Evolutionary conservation across 108 stramenopile genomes (phyloP).

Genomic region (Nannochloropsis salina): DNA sequence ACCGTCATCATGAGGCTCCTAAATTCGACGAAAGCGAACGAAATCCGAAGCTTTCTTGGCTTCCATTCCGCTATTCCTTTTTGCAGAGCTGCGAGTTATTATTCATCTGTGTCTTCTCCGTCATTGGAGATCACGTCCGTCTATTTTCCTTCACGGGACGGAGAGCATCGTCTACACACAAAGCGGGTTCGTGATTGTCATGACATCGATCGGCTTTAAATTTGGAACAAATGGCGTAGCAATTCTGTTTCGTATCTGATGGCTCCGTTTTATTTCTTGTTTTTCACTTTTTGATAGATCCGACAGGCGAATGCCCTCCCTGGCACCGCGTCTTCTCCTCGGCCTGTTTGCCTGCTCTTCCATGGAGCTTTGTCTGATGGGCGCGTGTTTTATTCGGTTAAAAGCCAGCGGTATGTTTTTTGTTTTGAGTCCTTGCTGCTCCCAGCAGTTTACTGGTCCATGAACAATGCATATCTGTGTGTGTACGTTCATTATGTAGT

Average conservation of each 20-base stretch:
- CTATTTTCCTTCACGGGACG: neutral
- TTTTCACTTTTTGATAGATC: neutral
- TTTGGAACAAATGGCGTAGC: neutral
- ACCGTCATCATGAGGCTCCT: no score
- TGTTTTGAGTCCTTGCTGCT: neutral
- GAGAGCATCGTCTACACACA: neutral
- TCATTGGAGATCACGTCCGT: neutral
- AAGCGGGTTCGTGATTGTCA: neutral
- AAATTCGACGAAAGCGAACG: no score
- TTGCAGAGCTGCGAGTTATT: neutral
- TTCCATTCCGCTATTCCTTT: neutral
- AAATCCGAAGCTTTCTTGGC: neutral
- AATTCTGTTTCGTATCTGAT: neutral
- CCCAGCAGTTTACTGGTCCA: neutral
- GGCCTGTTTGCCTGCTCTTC: neutral
- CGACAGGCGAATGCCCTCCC: neutral
- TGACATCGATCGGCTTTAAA: neutral
- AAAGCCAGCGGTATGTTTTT: neutral
- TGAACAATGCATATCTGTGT: neutral
- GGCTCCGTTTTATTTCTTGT: neutral
- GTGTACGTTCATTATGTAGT: neutral
- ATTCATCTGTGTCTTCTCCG: neutral
- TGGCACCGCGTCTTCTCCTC: neutral
- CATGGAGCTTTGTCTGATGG: neutral
- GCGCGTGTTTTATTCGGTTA: neutral